A percentile compares a stretch with the other conserved stretches of the same genome.
Conservation (phyloP, 1,139 yeast genomes). For the Taphrina deformans region DNA sequence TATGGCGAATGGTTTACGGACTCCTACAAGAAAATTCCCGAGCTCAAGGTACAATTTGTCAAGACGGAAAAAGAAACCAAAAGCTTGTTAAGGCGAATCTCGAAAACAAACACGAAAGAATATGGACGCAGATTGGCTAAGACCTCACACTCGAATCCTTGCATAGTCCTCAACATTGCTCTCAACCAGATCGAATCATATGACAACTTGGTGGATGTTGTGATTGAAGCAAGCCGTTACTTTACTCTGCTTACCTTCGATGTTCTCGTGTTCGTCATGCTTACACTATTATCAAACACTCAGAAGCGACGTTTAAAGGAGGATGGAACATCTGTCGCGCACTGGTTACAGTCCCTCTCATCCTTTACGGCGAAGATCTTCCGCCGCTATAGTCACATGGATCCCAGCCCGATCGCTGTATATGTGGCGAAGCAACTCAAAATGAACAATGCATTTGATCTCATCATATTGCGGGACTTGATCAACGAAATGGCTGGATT, state of each 20-base stretch:
- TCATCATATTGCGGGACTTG: conserved; percentile 68
- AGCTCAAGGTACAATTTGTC: conserved; percentile 63
- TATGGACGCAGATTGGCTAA: conserved; percentile 79
- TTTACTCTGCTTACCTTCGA: conserved; percentile 86
- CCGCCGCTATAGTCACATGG: conserved; percentile 45
- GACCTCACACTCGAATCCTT: conserved; percentile 75
- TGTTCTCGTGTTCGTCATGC: conserved; percentile 69
- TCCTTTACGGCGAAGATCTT: conserved; percentile 48
- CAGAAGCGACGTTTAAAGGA: conserved; percentile 57
- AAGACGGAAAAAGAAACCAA: conserved; percentile 81
- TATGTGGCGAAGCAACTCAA: conserved; percentile 68
- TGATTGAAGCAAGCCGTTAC: conserved; percentile 77
- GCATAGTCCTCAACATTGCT: conserved; percentile 60
- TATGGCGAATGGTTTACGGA: conserved; percentile 80
- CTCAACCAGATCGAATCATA: conserved; percentile 74
- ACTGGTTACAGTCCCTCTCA: conserved; percentile 69
- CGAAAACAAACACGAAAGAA: conserved; percentile 77
- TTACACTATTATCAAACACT: conserved; percentile 51
- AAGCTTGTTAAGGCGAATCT: conserved; percentile 74
- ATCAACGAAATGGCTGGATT: conserved; percentile 80
- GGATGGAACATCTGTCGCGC: conserved; percentile 78
- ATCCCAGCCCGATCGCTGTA: conserved; percentile 51
- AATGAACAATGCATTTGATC: conserved; percentile 60
- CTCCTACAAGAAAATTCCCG: conserved; percentile 55
- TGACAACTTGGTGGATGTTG: conserved; percentile 75